These are phyloP conservation scores for Hirschfeldia incana DNA, from an alignment of 345 rosid genomes.

Conservation along the genomic window DNA sequence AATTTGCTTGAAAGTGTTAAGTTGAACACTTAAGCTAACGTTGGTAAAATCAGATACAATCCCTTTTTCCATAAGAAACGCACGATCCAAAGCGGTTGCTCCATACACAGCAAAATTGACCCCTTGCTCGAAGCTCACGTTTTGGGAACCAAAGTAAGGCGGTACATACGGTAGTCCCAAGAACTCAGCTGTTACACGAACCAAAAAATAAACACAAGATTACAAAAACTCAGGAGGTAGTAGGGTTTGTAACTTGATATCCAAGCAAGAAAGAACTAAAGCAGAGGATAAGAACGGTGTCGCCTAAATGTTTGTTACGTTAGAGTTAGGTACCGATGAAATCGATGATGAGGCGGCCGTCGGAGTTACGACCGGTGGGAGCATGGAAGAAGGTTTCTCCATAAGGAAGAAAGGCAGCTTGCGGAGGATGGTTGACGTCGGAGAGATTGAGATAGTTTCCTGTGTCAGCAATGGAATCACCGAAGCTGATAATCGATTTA, in stretches of 20 bases:
- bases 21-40: slow-evolving; percentile 43
- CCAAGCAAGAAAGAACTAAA: slow-evolving; percentile 10
- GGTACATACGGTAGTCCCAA: slow-evolving; percentile 45
- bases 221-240: not conserved
- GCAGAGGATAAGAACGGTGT: not conserved
- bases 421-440: slow-evolving; percentile 14
- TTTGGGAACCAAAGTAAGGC: slow-evolving; percentile 40
- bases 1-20: slow-evolving; percentile 43
- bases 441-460: slow-evolving; percentile 42
- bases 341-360: slow-evolving; percentile 57
- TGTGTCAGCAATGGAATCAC: slow-evolving; percentile 59
- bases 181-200: slow-evolving; percentile 39
- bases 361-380: slow-evolving; percentile 52
- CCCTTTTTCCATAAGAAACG: slow-evolving; percentile 38
- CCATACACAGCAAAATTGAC: slow-evolving; percentile 57
- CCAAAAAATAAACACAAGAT: not conserved
- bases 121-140: slow-evolving; percentile 40
- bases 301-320: not conserved
- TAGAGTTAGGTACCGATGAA: slow-evolving; percentile 46
- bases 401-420: slow-evolving; percentile 43
- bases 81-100: slow-evolving; percentile 48
- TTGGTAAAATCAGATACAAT: slow-evolving; percentile 32
- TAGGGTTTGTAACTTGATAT: slow-evolving; percentile 1
- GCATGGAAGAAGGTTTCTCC: slow-evolving; percentile 48
- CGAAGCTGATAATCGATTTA: slow-evolving; percentile 54